phyloP scores from a whole-genome alignment of 805 yeast genomes.

The Geotrichum ghanense region DNA sequence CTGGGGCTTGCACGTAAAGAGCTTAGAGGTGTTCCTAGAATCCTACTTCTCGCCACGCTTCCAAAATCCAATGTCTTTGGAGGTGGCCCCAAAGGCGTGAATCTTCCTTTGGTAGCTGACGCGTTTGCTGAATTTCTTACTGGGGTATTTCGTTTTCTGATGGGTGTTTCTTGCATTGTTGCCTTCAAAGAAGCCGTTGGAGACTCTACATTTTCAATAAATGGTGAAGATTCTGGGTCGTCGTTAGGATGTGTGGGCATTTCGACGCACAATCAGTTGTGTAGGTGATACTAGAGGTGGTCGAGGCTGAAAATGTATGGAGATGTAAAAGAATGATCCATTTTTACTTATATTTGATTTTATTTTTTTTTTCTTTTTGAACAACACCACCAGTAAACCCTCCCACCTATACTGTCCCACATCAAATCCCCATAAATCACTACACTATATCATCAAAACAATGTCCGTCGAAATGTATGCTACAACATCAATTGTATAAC shows the following conservation, averaged over 20 bases:
- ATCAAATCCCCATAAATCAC: not conserved
- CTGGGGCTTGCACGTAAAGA: slow-evolving; percentile 1
- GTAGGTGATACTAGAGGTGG: not conserved
- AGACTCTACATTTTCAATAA: not conserved
- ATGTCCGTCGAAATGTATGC: slow-evolving; percentile 10
- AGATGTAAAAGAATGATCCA: too few species aligned
- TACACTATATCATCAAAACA: not conserved
- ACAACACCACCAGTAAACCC: not conserved
- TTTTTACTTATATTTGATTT: too few species aligned
- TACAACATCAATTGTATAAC: too few species aligned
- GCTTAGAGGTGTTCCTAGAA: not conserved
- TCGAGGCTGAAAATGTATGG: not conserved
- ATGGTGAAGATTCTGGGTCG: not conserved
- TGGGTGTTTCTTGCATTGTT: not conserved
- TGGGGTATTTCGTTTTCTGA: not conserved
- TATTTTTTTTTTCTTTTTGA: not conserved
- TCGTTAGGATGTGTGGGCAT: not conserved
- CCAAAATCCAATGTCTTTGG: not conserved
- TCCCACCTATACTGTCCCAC: not conserved
- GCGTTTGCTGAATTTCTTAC: not conserved
- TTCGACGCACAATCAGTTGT: not conserved
- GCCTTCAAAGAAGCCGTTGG: not conserved
- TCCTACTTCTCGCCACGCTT: not conserved
- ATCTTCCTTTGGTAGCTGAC: not conserved
- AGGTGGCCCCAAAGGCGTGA: not conserved